phyloP scores from a whole-genome alignment of 1,139 yeast species.

The Wickerhamiella infanticola region DNA sequence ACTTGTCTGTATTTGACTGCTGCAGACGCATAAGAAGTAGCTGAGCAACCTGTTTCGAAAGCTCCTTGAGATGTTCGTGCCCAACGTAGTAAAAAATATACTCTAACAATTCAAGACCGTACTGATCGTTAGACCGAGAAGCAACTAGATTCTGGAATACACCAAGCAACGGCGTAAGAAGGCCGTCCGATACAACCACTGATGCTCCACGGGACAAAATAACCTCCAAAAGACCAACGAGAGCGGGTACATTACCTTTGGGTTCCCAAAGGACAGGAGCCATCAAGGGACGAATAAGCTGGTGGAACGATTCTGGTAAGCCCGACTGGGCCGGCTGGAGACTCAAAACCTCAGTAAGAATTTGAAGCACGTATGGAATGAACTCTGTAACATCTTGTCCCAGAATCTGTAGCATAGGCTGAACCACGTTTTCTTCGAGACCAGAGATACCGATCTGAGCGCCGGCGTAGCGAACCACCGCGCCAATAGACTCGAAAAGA shows the following conservation, averaged over 20 bases:
- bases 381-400: constrained; percentile 87
- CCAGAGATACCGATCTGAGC: constrained; percentile 22
- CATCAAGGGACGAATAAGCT: constrained; percentile 62
- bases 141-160: constrained; percentile 91
- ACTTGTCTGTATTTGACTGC: constrained; percentile 67
- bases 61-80: constrained; percentile 34
- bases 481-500: constrained; percentile 76
- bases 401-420: constrained; percentile 50
- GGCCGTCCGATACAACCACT: constrained; percentile 24
- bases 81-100: constrained; percentile 48
- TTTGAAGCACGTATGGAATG: constrained; percentile 82
- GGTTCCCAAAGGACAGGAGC: constrained; percentile 89
- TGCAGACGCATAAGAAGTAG: constrained; percentile 69
- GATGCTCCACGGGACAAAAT: constrained; percentile 50
- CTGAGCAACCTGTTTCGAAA: constrained; percentile 55
- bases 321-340: constrained; percentile 32
- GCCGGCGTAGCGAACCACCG: constrained; percentile 44
- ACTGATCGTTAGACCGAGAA: constrained; percentile 61
- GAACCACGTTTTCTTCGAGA: constrained; percentile 45
- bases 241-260: constrained; percentile 85
- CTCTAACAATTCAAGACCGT: constrained; percentile 77
- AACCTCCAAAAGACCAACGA: constrained; percentile 62
- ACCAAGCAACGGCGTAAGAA: constrained; percentile 70
- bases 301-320: constrained; percentile 50
- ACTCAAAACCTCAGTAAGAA: constrained; percentile 65